Percentiles rank a stretch among this genome's conserved stretches.
Evolutionary conservation across 495 filamentous ascomycete species (phyloP).

Genomic region (Pseudoneurospora amorphoporcata): DNA sequence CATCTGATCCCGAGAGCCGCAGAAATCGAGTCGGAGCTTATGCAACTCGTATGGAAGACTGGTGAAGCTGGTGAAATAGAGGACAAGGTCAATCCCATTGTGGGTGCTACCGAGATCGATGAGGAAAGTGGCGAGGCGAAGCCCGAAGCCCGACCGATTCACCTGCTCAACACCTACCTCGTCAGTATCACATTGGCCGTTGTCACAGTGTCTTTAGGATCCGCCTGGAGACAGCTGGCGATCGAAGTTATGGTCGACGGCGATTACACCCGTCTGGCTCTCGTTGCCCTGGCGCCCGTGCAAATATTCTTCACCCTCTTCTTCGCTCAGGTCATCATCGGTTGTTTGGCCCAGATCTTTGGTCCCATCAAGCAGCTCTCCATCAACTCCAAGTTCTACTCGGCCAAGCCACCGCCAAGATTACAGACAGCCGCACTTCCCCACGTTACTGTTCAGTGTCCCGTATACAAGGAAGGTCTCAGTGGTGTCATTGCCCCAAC

Average conservation of each 20-base stretch:
- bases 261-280: constrained; percentile 48
- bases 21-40: constrained; percentile 60
- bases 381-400: constrained; percentile 70
- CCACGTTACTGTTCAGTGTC: constrained; percentile 62
- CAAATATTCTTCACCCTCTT: constrained; percentile 76
- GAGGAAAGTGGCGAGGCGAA: constrained; percentile 58
- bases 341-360: constrained; percentile 63
- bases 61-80: constrained; percentile 41
- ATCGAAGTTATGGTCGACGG: constrained; percentile 57
- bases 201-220: constrained; percentile 52
- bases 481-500: constrained; percentile 55
- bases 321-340: constrained; percentile 64
- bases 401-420: constrained; percentile 51
- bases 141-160: constrained; percentile 52
- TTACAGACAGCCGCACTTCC: constrained; percentile 43
- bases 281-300: constrained; percentile 53
- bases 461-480: constrained; percentile 66
- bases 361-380: constrained; percentile 63
- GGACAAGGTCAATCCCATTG: constrained; percentile 29
- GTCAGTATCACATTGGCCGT: constrained; percentile 54
- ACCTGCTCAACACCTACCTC: constrained; percentile 56
- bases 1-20: constrained; percentile 56
- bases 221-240: constrained; percentile 55
- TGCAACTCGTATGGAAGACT: constrained; percentile 61
- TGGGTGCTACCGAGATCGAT: constrained; percentile 48